Evolutionary conservation across 1,284 basidiomycete genomes (phyloP).

Genomic region (Naganishia liquefaciens): DNA sequence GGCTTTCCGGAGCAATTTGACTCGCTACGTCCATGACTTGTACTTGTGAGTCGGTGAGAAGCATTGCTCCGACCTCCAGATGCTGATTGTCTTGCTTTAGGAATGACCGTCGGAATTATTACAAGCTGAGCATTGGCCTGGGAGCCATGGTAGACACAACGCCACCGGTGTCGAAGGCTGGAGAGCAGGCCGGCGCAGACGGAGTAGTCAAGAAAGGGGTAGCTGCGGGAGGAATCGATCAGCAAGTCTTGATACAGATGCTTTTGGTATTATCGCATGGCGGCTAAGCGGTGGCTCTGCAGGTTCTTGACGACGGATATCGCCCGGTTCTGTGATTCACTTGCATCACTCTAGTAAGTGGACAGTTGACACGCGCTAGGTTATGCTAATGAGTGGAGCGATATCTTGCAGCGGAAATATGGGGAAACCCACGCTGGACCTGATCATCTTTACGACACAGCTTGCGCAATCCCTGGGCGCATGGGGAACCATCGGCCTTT

Average conservation of each 20-base stretch:
- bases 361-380: not conserved
- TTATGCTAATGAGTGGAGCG: not conserved
- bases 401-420: constrained; percentile 63
- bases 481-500: constrained; percentile 70
- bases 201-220: constrained; percentile 57
- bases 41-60: constrained; percentile 65
- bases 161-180: not conserved
- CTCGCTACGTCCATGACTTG: constrained; percentile 87
- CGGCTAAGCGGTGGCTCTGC: not conserved
- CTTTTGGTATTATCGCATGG: not conserved
- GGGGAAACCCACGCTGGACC: constrained; percentile 86
- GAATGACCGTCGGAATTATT: constrained; percentile 59
- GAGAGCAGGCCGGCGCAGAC: constrained; percentile 36
- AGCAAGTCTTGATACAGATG: constrained; percentile 51
- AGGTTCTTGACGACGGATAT: constrained; percentile 89
- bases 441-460: constrained; percentile 91
- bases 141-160: constrained; percentile 42
- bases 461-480: constrained; percentile 81
- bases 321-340: constrained; percentile 82
- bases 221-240: constrained; percentile 72
- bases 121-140: constrained; percentile 56
- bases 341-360: constrained; percentile 83
- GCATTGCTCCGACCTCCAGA: no score
- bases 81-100: constrained; percentile 32
- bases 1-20: constrained; percentile 79